phyloP scores from a whole-genome alignment of 1,284 basidiomycete species.

The Agaricales sp. region DNA sequence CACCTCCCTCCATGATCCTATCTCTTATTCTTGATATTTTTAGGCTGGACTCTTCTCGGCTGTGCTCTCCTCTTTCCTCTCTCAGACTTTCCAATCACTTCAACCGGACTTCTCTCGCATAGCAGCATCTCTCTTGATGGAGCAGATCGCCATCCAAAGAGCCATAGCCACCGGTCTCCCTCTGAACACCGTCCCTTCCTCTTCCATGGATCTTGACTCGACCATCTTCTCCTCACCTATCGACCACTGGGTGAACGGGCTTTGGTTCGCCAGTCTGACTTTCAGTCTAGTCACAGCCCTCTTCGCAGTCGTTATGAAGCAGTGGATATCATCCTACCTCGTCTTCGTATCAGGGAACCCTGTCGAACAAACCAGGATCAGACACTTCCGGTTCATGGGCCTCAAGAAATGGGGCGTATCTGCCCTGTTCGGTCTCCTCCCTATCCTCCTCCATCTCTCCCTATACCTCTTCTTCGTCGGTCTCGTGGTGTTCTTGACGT shows the following conservation, averaged over 20 bases:
- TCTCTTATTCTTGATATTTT: background rate
- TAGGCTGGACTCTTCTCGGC: constrained; percentile 2
- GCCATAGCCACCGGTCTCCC: too few species aligned
- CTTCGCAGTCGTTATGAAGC: constrained; percentile 1
- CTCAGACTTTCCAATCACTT: background rate
- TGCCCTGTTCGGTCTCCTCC: constrained; percentile 15
- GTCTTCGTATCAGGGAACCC: background rate
- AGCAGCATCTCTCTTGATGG: background rate
- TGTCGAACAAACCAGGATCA: background rate
- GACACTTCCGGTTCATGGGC: constrained; percentile 1
- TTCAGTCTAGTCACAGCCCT: background rate
- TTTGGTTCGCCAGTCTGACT: too few species aligned
- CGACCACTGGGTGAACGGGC: background rate
- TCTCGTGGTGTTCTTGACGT: constrained; percentile 28
- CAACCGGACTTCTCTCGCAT: background rate
- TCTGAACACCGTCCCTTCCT: too few species aligned
- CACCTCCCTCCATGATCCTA: background rate
- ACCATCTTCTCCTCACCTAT: background rate
- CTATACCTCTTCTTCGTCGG: constrained; percentile 34
- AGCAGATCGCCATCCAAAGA: too few species aligned
- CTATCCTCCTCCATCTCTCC: constrained; percentile 30
- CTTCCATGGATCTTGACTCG: too few species aligned
- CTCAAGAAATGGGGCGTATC: background rate
- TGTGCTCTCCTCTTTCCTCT: background rate
- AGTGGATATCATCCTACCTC: background rate